Percentiles rank a stretch among this genome's conserved stretches.
Conservation (phyloP, 2,329 filamentous ascomycete genomes). For the Diplodia corticola region DNA sequence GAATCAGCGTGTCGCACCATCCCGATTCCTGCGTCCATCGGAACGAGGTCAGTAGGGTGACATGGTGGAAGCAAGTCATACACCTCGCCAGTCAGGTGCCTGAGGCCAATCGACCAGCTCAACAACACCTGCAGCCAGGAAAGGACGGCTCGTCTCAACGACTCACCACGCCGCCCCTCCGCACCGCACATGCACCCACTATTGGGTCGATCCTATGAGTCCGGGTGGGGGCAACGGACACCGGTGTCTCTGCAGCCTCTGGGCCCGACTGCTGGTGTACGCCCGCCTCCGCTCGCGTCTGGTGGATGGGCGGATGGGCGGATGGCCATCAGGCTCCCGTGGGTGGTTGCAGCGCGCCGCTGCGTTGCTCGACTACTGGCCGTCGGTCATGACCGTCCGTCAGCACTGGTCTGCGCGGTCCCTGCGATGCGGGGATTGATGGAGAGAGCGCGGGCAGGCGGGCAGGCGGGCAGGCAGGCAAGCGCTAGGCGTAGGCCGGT, state of each 20-base stretch:
- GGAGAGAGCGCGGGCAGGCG: neutral
- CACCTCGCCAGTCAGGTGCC: conserved; percentile 16
- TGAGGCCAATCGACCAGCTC: conserved; percentile 6
- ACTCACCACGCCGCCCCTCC: neutral
- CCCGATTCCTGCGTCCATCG: conserved; percentile 12
- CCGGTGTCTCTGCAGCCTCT: conserved; percentile 8
- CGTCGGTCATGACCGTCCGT: neutral
- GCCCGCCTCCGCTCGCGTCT: neutral
- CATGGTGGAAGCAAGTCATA: conserved; percentile 18
- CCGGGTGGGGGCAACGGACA: neutral
- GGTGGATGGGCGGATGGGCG: neutral
- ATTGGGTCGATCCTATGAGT: conserved; percentile 16
- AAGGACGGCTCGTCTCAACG: neutral
- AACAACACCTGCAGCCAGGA: conserved; percentile 15
- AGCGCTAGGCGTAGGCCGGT: neutral
- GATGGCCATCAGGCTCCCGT: neutral
- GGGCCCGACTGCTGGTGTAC: neutral
- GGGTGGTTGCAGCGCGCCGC: neutral
- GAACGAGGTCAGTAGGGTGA: conserved; percentile 17
- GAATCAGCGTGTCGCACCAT: conserved; percentile 14
- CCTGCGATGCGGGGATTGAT: neutral
- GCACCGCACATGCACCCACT: conserved; percentile 6
- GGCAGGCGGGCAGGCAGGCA: neutral
- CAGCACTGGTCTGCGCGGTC: neutral
- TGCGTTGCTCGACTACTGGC: neutral